These are phyloP conservation scores for Talaromyces verruculosus DNA, from an alignment of 2,329 filamentous ascomycete genomes.

Conservation along the genomic window DNA sequence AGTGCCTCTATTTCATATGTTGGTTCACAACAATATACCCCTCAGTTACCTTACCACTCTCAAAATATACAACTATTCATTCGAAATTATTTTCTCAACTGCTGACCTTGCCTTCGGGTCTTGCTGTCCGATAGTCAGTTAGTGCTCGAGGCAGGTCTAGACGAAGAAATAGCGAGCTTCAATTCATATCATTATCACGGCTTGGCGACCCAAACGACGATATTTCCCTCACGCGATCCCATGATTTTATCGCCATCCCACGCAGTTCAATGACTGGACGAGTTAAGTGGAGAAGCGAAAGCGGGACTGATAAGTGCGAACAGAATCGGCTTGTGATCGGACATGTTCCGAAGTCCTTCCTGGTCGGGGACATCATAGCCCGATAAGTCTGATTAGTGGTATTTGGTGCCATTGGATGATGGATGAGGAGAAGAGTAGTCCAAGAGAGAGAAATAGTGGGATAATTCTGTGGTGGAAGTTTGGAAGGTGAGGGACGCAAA, in stretches of 20 bases:
- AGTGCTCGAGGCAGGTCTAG: slow-evolving; percentile 16
- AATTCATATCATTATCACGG: not conserved
- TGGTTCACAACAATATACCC: slow-evolving; percentile 2
- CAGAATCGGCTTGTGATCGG: not conserved
- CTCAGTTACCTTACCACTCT: not conserved
- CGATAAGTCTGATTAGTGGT: not conserved
- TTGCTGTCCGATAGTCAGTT: not conserved
- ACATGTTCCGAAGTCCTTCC: not conserved
- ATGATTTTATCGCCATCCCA: not conserved
- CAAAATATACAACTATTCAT: not conserved
- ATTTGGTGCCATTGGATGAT: not conserved
- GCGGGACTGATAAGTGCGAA: slow-evolving; percentile 1
- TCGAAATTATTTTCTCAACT: not conserved
- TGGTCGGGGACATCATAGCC: not conserved
- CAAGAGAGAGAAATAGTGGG: not conserved
- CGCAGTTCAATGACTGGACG: not conserved
- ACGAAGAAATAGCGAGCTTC: not conserved
- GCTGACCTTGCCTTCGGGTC: not conserved
- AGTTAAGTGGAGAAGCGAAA: not conserved
- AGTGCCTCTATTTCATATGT: not conserved
- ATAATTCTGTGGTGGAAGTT: not conserved
- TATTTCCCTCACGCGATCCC: not conserved
- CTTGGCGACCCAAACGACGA: not conserved
- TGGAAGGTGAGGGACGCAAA: not conserved
- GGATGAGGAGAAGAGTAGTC: not conserved